Conservation (phyloP, 805 yeast species). For the Priceomyces carsonii region DNA sequence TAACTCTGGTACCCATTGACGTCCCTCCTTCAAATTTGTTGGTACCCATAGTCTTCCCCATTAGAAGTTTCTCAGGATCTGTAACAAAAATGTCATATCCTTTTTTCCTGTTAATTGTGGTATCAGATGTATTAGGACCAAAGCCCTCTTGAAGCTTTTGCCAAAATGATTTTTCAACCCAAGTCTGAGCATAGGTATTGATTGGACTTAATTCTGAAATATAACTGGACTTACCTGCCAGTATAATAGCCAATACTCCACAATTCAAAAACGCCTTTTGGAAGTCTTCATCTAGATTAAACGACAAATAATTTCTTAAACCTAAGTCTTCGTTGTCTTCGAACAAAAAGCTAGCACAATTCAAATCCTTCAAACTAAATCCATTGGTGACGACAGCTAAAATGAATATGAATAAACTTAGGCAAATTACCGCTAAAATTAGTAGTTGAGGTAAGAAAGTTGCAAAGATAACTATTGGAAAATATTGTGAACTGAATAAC, state of each 20-base stretch:
- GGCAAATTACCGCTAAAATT: constrained; percentile 46
- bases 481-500: constrained; percentile 30
- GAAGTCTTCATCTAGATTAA: constrained; percentile 60
- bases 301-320: constrained; percentile 28
- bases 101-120: neutral
- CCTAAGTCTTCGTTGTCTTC: constrained; percentile 22
- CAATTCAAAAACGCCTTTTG: constrained; percentile 59
- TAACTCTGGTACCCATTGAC: neutral
- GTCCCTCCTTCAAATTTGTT: neutral
- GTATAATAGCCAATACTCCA: constrained; percentile 65
- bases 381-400: constrained; percentile 63
- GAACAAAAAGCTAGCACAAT: constrained; percentile 34
- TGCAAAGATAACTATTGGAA: constrained; percentile 57
- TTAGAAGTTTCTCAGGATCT: constrained; percentile 26
- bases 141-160: constrained; percentile 9
- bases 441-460: constrained; percentile 70
- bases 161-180: constrained; percentile 48
- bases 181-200: constrained; percentile 51
- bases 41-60: constrained; percentile 7
- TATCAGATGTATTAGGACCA: neutral
- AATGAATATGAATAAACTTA: constrained; percentile 55
- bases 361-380: constrained; percentile 33
- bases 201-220: constrained; percentile 57
- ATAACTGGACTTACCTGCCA: constrained; percentile 67
- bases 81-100: constrained; percentile 33